Base-by-base conservation (phyloP, 2,329 filamentous ascomycete genomes). In the Aspergillus carbonarius region DNA sequence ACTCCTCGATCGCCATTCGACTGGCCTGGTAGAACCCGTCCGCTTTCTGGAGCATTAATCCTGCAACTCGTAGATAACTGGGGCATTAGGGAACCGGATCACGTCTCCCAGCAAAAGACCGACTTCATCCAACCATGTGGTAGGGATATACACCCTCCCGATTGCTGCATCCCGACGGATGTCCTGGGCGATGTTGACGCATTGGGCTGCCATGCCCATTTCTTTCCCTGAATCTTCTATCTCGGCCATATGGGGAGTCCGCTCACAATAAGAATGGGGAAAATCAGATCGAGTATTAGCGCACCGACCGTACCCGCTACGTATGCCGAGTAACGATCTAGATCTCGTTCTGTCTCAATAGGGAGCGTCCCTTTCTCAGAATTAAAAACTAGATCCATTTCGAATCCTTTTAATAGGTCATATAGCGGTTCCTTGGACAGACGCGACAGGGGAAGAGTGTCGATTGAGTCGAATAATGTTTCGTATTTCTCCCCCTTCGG, bases 131-230 rank as follows among this genome's bases (percentile, higher is more conserved):
- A 92, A 76, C 88, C 88, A 92, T 0, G 75, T 74, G 0, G 78
- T 77, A 0, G 89, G 89, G 4, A 92, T 74, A 68, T 92, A 92
- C 6, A 90, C 88, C 6, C 89, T 82, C 1, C 81, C 80, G 35
- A 89, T 84, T 13, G 76, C 74, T 0, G 89, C 87, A 65, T 92
- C 89, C 2, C 85, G 84, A 3, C 77, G 72, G n/a, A 92, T 86
- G 66, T 92, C 89, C 20, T 89, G 85, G 3, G 88, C 86, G 60
- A 92, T 91, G 67, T 92, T 92, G 66, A 90, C 84, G 65, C 88
- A 91, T 67, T 92, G 89, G n/a, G 92, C 76, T 1, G 89, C 88
- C 34, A 88, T 82, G 0, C 89, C 89, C 88, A 91, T 91, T 0
- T 30, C 17, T 10, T 54, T 35, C 1, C 47, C 62, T 17, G 27